Base-by-base conservation (phyloP, 108 stramenopile species). In the Cylindrotheca fusiformis region DNA sequence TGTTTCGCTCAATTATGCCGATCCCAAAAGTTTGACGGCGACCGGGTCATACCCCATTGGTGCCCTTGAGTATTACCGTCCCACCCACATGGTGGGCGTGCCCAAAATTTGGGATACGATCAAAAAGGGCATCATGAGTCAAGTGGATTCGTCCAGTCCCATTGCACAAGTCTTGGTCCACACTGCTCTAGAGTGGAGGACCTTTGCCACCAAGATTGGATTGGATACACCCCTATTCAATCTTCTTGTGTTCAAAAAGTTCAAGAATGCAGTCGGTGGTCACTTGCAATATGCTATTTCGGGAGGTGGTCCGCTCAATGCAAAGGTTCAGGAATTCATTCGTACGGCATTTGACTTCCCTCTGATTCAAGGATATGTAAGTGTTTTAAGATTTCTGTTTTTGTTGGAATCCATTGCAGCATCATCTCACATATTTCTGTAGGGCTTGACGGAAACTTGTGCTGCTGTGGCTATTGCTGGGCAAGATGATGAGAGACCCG, bases 391-490 rank as follows among this genome's bases (percentile, higher is more conserved):
- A n/a, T n/a, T n/a, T n/a, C n/a, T n/a, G n/a, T n/a, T n/a, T n/a
- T n/a, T n/a, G n/a, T n/a, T n/a, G n/a, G n/a, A n/a, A n/a, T n/a
- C n/a, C n/a, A n/a, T n/a, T n/a, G n/a, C n/a, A n/a, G n/a, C n/a
- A n/a, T n/a, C n/a, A n/a, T n/a, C n/a, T n/a, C n/a, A n/a, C n/a
- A n/a, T n/a, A n/a, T n/a, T n/a, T n/a, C n/a, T n/a, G n/a, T n/a
- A n/a, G n/a, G 83, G 90, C 48, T 64, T 95, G 54, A 95, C 93
- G 0, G 90, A 95, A 65, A 95, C 90, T 6, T 86, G 84, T 58
- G 88, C 90, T 41, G 90, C 83, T n/a, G 68, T 88, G 59, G 67
- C 93, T 21, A 72, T 95, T 52, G 74, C 6, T 75, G 88, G n/a
- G n/a, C n/a, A n/a, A n/a, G n/a, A n/a, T n/a, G n/a, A n/a, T n/a